Evolutionary conservation across 2,329 filamentous ascomycete species (phyloP).

Genomic region (Juglanconis oblonga): DNA sequence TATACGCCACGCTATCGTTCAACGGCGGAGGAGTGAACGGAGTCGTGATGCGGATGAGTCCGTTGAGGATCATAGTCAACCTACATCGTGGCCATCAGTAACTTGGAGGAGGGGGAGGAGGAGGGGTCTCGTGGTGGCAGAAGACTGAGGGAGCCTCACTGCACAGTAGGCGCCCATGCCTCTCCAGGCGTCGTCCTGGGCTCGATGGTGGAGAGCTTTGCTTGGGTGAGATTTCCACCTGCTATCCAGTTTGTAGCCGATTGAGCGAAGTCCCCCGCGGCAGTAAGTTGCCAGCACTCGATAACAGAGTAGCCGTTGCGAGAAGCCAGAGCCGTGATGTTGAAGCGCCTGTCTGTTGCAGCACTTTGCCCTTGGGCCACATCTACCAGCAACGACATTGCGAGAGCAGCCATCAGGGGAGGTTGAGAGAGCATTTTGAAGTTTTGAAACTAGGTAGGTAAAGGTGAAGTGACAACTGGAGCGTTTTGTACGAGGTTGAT

Average conservation of each 20-base stretch:
- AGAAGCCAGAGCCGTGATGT: conserved; percentile 29
- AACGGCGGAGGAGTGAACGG: conserved; percentile 20
- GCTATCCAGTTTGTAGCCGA: conserved; percentile 30
- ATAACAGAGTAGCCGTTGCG: conserved; percentile 26
- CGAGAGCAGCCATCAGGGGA: background rate
- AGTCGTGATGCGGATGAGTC: conserved; percentile 30
- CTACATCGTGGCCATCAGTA: conserved; percentile 15
- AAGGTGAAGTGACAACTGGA: no score
- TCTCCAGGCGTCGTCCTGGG: conserved; percentile 29
- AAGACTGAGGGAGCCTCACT: conserved; percentile 21
- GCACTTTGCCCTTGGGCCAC: background rate
- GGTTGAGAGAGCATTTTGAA: conserved; percentile 5
- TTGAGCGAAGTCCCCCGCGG: conserved; percentile 25
- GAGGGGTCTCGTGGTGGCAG: no score
- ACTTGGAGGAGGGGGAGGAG: background rate
- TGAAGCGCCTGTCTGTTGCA: conserved; percentile 19
- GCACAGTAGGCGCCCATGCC: conserved; percentile 31
- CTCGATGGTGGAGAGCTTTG: conserved; percentile 30
- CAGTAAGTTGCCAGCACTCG: conserved; percentile 28
- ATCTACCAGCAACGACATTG: background rate
- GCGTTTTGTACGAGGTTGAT: no score
- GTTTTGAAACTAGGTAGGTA: conserved; percentile 13
- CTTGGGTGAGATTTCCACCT: conserved; percentile 25
- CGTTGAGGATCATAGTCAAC: conserved; percentile 30
- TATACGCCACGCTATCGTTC: conserved; percentile 25